Conservation (phyloP, 2,329 filamentous ascomycete genomes). For the Diaporthe velutina region DNA sequence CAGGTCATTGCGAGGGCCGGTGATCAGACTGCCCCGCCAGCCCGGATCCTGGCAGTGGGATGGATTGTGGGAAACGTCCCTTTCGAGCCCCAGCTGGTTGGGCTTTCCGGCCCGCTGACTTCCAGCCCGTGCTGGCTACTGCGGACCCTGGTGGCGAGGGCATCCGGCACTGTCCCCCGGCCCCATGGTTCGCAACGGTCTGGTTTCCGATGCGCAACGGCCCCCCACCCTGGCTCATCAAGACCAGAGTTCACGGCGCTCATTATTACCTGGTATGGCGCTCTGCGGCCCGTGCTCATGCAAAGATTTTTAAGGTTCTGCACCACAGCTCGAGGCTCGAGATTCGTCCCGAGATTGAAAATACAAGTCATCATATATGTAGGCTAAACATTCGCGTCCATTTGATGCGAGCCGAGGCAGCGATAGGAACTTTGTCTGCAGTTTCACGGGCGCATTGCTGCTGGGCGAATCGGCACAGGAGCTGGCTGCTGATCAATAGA, state of each 20-base stretch:
- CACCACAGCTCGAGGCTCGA: slow-evolving; percentile 12
- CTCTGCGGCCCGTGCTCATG: slow-evolving; percentile 11
- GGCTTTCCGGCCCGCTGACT: slow-evolving; percentile 10
- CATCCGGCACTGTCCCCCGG: slow-evolving; percentile 20
- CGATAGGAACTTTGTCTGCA: slow-evolving; percentile 23
- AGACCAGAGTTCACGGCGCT: slow-evolving; percentile 3
- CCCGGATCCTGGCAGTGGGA: slow-evolving; percentile 6
- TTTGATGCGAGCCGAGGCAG: slow-evolving; percentile 28
- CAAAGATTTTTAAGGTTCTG: slow-evolving; percentile 18
- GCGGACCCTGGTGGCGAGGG: slow-evolving; percentile 10
- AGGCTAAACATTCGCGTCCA: slow-evolving; percentile 9
- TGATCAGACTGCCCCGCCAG: slow-evolving; percentile 15
- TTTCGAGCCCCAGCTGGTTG: slow-evolving; percentile 8
- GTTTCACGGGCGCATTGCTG: slow-evolving; percentile 20
- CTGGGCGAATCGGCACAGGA: slow-evolving; percentile 13
- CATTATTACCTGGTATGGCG: slow-evolving; percentile 2
- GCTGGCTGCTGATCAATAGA: slow-evolving; percentile 21
- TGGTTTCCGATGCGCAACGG: slow-evolving; percentile 22
- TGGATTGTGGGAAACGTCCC: background rate
- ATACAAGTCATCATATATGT: slow-evolving; percentile 4
- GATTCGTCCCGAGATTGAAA: slow-evolving; percentile 26
- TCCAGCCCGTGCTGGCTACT: background rate
- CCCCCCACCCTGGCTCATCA: slow-evolving; percentile 11
- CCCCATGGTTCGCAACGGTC: slow-evolving; percentile 22
- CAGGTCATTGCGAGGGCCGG: background rate